These are phyloP conservation scores for Gynochthodes officinalis DNA, from an alignment of 257 asterid genomes.

Conservation along the genomic window DNA sequence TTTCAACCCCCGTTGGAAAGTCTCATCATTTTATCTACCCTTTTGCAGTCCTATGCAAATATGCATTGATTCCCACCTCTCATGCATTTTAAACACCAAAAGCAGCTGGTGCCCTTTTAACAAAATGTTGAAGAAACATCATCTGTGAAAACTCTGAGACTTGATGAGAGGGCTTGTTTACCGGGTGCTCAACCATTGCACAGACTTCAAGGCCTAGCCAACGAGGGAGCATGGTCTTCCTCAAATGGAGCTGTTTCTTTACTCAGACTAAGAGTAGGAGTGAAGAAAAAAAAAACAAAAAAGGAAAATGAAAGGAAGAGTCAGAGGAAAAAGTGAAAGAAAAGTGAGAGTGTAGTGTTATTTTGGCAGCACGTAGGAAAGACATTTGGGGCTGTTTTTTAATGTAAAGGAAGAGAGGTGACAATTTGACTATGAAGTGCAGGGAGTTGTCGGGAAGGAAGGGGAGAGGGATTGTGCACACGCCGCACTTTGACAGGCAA, in stretches of 20 bases:
- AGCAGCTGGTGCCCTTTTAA: too few relatives aligned
- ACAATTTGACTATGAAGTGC: conserved; percentile 7
- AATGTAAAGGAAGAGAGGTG: background rate
- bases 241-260: background rate
- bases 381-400: background rate
- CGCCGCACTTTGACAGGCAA: conserved; percentile 39
- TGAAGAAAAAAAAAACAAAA: background rate
- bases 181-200: conserved; percentile 12
- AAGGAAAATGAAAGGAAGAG: background rate
- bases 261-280: background rate
- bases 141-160: background rate
- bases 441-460: conserved; percentile 35
- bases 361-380: conserved; percentile 31
- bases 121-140: conserved; percentile 1
- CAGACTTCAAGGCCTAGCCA: conserved; percentile 30
- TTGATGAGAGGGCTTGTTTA: conserved; percentile 14
- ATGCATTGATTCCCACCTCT: background rate
- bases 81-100: conserved; percentile 6
- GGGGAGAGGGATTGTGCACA: conserved; percentile 24
- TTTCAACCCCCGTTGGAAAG: conserved; percentile 4
- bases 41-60: conserved; percentile 11
- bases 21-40: conserved; percentile 15
- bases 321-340: conserved; percentile 14
- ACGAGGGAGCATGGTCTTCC: conserved; percentile 4
- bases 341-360: conserved; percentile 15